phyloP scores from a whole-genome alignment of 352 stramenopile species.

The Paralagenidium karlingii region DNA sequence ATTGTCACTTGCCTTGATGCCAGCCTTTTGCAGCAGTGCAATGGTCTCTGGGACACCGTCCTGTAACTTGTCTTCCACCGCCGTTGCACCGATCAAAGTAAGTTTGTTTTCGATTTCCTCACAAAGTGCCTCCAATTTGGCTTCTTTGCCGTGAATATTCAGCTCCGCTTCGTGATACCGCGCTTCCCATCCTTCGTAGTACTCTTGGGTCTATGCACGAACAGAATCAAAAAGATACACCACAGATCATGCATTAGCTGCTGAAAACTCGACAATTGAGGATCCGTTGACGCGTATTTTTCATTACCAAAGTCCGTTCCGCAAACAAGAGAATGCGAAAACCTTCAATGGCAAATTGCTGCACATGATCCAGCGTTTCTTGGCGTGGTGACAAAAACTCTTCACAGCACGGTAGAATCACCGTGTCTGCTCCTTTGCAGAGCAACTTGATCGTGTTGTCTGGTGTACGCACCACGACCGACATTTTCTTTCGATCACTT shows the following conservation, averaged over 20 bases:
- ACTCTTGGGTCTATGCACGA: too few species aligned
- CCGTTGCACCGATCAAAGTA: constrained; percentile 81
- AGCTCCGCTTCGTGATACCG: constrained; percentile 60
- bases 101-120: constrained; percentile 79
- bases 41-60: constrained; percentile 92
- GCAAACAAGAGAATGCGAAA: constrained; percentile 80
- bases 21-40: constrained; percentile 80
- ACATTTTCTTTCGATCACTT: constrained; percentile 77
- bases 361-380: constrained; percentile 61
- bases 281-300: too few species aligned
- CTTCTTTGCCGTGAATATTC: constrained; percentile 50
- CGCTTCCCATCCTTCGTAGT: constrained; percentile 54
- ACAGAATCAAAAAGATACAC: too few species aligned
- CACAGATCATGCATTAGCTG: too few species aligned
- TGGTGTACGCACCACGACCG: constrained; percentile 52
- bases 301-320: constrained; percentile 57
- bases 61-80: constrained; percentile 97
- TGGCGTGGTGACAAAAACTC: constrained; percentile 34
- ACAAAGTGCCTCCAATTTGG: constrained; percentile 34
- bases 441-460: constrained; percentile 41
- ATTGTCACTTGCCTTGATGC: constrained; percentile 85
- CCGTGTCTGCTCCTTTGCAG: constrained; percentile 73
- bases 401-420: constrained; percentile 59
- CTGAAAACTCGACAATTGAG: too few species aligned
- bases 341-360: constrained; percentile 70